Evolutionary conservation across 2,329 filamentous ascomycete species (phyloP).

Genomic region (Dryadomyces sulphureus): DNA sequence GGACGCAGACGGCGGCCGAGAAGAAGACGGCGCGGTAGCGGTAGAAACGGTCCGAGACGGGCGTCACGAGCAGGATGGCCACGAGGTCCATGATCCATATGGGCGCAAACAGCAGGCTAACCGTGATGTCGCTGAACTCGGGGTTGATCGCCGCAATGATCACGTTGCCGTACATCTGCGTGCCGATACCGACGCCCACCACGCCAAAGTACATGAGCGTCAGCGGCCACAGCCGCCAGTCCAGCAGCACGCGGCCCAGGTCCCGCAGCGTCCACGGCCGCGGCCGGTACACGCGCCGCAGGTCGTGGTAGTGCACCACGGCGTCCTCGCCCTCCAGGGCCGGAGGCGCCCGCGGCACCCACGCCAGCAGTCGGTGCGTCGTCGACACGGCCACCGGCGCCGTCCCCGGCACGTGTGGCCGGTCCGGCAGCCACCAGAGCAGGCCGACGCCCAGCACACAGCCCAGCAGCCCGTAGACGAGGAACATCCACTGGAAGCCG

Average conservation of each 20-base stretch:
- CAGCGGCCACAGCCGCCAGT: conserved; percentile 82
- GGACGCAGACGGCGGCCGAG: conserved; percentile 56
- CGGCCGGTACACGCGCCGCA: conserved; percentile 66
- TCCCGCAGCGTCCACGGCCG: conserved; percentile 60
- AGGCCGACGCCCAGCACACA: conserved; percentile 56
- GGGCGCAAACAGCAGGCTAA: conserved; percentile 74
- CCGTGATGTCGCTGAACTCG: conserved; percentile 53
- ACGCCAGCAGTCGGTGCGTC: conserved; percentile 39
- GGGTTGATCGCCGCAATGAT: conserved; percentile 73
- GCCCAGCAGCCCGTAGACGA: conserved; percentile 67
- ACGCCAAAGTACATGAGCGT: conserved; percentile 90
- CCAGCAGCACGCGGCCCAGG: conserved; percentile 53
- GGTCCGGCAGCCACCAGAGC: conserved; percentile 83
- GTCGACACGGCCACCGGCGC: conserved; percentile 28
- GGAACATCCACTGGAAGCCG: conserved; percentile 86
- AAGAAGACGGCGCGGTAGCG: conserved; percentile 69
- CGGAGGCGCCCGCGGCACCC: conserved; percentile 53
- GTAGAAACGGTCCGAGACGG: conserved; percentile 78
- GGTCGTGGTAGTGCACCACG: conserved; percentile 65
- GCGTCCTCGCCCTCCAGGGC: conserved; percentile 67
- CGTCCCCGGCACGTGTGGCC: conserved; percentile 61
- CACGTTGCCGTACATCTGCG: conserved; percentile 74
- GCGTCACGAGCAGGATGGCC: conserved; percentile 73
- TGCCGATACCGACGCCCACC: conserved; percentile 81
- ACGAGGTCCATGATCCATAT: conserved; percentile 95